Percentiles rank a stretch among this genome's conserved stretches.
phyloP scores from a whole-genome alignment of 2,329 filamentous ascomycete species.

The Fusarium sp. region DNA sequence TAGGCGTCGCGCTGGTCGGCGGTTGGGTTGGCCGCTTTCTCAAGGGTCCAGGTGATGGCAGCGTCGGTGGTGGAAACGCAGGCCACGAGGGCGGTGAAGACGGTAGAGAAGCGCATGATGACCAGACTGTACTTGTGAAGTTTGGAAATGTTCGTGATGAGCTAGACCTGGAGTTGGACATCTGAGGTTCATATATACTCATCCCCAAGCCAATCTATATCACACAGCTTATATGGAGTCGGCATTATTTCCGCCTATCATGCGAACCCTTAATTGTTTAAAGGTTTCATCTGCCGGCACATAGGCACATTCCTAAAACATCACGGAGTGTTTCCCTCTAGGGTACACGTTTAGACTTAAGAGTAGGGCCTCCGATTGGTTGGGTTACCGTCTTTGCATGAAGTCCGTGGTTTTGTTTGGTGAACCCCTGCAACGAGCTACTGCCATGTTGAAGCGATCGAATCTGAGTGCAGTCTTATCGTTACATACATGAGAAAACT shows the following conservation, averaged over 20 bases:
- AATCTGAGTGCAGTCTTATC: neutral
- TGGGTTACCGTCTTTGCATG: neutral
- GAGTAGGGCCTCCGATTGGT: constrained; percentile 3
- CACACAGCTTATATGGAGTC: neutral
- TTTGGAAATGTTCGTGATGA: neutral
- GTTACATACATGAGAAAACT: neutral
- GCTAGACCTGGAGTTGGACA: neutral
- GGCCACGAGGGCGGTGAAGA: constrained; percentile 41
- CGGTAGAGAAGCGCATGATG: constrained; percentile 51
- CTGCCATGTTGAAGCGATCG: constrained; percentile 5
- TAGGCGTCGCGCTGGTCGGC: constrained; percentile 58
- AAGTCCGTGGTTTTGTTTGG: neutral
- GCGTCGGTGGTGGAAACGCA: constrained; percentile 51
- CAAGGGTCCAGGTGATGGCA: constrained; percentile 53
- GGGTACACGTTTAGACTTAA: neutral
- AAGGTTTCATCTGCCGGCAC: constrained; percentile 15
- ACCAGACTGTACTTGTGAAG: neutral
- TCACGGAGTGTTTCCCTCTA: constrained; percentile 20
- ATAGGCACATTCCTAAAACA: constrained; percentile 12
- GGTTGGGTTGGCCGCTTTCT: constrained; percentile 54
- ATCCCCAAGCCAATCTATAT: neutral
- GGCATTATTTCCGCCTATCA: constrained; percentile 15
- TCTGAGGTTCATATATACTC: neutral
- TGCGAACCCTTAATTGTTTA: constrained; percentile 6
- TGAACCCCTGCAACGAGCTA: neutral